Conservation (phyloP, 1,139 yeast genomes). For the Pichia sp. region DNA sequence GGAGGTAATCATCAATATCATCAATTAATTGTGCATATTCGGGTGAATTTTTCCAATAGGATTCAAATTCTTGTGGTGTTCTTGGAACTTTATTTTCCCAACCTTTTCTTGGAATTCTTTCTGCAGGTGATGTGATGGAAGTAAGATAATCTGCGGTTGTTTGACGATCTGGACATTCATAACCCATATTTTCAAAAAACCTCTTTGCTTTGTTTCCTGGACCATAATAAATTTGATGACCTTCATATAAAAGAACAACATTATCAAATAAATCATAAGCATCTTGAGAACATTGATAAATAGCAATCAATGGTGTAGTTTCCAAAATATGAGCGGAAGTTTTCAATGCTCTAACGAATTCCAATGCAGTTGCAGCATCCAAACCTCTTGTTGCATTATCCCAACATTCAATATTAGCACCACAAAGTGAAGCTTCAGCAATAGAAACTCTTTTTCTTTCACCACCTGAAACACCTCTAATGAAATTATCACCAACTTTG, state of each 20-base stretch:
- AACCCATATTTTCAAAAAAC: slow-evolving; percentile 65
- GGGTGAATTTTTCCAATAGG: slow-evolving; percentile 39
- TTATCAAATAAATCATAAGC: slow-evolving; percentile 75
- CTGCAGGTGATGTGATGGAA: slow-evolving; percentile 67
- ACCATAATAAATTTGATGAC: slow-evolving; percentile 75
- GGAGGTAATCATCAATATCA: slow-evolving; percentile 33
- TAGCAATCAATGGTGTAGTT: slow-evolving; percentile 67
- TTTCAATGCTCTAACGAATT: slow-evolving; percentile 66
- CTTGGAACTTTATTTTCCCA: slow-evolving; percentile 33
- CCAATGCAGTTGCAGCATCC: slow-evolving; percentile 73
- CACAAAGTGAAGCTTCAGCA: slow-evolving; percentile 56
- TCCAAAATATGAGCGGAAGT: slow-evolving; percentile 55
- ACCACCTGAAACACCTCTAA: slow-evolving; percentile 45
- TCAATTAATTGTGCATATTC: slow-evolving; percentile 29
- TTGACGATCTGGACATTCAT: slow-evolving; percentile 68
- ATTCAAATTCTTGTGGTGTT: slow-evolving; percentile 40
- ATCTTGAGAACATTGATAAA: slow-evolving; percentile 79
- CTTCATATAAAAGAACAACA: slow-evolving; percentile 70
- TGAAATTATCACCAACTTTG: slow-evolving; percentile 40
- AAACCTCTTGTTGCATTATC: slow-evolving; percentile 76
- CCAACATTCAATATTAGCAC: slow-evolving; percentile 58
- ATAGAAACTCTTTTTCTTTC: slow-evolving; percentile 43
- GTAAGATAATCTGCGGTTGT: slow-evolving; percentile 82
- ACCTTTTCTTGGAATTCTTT: slow-evolving; percentile 52
- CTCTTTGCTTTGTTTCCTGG: slow-evolving; percentile 51